Evolutionary conservation across 176 grass and related monocot genomes (phyloP), one percentile per base, ranked within the genome.

Genomic region (Eragrostis nindensis): DNA sequence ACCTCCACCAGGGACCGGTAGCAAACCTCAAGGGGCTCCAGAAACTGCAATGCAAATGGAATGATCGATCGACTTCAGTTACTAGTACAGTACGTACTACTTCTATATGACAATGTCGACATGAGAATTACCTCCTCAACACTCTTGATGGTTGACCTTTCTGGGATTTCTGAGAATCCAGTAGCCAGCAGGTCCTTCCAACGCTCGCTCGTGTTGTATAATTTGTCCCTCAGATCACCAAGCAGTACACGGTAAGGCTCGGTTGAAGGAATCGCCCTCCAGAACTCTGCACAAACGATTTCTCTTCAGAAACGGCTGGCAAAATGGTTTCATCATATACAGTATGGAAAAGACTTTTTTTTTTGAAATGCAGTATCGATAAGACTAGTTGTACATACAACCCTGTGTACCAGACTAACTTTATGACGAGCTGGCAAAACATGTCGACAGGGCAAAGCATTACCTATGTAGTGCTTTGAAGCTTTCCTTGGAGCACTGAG

Each of bases 191-290:
- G 50, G 32, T 97, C 82, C 29, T 85, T 75, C 17, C 85, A 73
- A 55, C 87, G 87, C 32, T 97, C 94, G 32, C 94, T 83, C 2
- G 92, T 97, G 71, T 77, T 80, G 85, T 97, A 94, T 19, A 97
- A n/a, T 49, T 88, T 97, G 87, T 92, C 92, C 83, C 94, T 92
- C 13, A 97, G 79, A 82, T 87, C 65, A 8, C 85, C 89, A n/a
- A 97, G 94, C 22, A 97, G 39, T 42, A 97, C 83, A 59, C 94
- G 92, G 57, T 97, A 97, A 13, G 94, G 91, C 70, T 97, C 89
- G 66, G 26, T 88, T 4, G 77, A 43, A 46, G 94, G 89, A 85
- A 97, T 76, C 19, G 81, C 75, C 73, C 87, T 97, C 94, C 94
- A 97, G 65, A 97, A 97, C 17, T 97, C 94, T 97, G 81, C 86